Evolutionary conservation across 331 rosid species (phyloP), one percentile per base, ranked within the genome.

Genomic region (Quercus lobata): DNA sequence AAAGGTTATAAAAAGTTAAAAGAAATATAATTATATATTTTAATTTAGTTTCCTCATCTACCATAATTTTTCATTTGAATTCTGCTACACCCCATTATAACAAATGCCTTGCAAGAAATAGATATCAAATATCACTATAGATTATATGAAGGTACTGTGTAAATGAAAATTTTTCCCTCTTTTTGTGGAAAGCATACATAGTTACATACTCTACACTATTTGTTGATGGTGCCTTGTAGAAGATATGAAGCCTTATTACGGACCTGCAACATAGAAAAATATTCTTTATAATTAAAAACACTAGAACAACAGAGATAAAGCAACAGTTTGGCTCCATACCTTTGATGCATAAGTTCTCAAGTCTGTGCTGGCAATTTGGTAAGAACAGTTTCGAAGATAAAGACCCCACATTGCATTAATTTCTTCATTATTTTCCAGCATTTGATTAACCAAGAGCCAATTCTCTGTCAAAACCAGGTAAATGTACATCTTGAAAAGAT

Each of bases 231-330:
- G 84, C 92, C 90, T 83, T 93, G 97, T 65, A 90, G 86, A 72
- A 93, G 91, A 83, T 88, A 93, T 55, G 96, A 84, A 35, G 99
- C 99, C 77, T 86, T 88, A 63, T 89, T 87, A 27, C 99, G 97
- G 82, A 93, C 92, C 99, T 95, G 97, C 69, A 82, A 75, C 41
- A 37, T 22, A 57, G 15, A 74, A 49, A 56, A 54, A 66, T 55
- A 71, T 6, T 58, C 76, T 7, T 49, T 49, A 54, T 49, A 81
- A 57, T 68, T 75, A 22, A 60, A 66, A 68, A 7, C 7, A 35
- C 53, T 18, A 19, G 7, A 35, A 34, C 5, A 68, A 19, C 7
- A 32, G 74, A 22, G 32, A 84, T 71, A 76, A 58, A 32, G 76
- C 70, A 57, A 21, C 6, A 52, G 73, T 57, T 74, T 74, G 81